Conservation (phyloP, 805 yeast genomes). For the Saturnispora dispora region DNA sequence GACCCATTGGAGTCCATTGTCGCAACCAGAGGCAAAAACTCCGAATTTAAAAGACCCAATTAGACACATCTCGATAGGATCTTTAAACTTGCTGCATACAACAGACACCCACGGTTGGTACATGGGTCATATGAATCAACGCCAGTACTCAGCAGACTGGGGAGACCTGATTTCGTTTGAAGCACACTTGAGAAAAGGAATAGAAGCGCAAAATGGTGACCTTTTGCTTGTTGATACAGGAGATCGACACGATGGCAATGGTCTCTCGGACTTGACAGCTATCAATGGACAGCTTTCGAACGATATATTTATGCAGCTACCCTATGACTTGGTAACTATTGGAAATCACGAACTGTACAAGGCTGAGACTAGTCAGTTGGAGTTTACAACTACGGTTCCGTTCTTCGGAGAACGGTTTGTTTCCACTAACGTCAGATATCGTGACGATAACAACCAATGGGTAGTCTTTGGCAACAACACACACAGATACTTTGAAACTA, state of each 20-base stretch:
- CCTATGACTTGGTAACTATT: conserved; percentile 70
- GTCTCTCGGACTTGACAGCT: conserved; percentile 66
- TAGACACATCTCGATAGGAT: conserved; percentile 38
- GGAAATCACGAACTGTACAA: conserved; percentile 89
- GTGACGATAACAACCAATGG: conserved; percentile 34
- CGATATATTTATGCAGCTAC: conserved; percentile 50
- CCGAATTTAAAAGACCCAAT: conserved; percentile 3
- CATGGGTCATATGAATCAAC: conserved; percentile 78
- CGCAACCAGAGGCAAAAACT: neutral
- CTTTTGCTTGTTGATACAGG: conserved; percentile 78
- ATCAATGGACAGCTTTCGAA: conserved; percentile 64
- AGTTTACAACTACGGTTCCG: conserved; percentile 50
- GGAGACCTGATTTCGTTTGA: conserved; percentile 79
- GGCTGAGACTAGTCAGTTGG: conserved; percentile 54
- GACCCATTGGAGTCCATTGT: neutral
- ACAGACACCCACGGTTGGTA: conserved; percentile 98
- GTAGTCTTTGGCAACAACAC: conserved; percentile 60
- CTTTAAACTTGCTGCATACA: conserved; percentile 80
- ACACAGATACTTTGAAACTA: conserved; percentile 58
- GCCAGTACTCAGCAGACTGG: conserved; percentile 78
- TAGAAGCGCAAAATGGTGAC: conserved; percentile 40
- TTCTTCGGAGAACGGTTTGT: conserved; percentile 58
- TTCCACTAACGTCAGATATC: conserved; percentile 61
- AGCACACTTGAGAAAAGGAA: conserved; percentile 33
- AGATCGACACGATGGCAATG: conserved; percentile 93